These are phyloP conservation scores for Cryptococcus sp. DNA, from an alignment of 1,284 basidiomycete species.

Conservation along the genomic window DNA sequence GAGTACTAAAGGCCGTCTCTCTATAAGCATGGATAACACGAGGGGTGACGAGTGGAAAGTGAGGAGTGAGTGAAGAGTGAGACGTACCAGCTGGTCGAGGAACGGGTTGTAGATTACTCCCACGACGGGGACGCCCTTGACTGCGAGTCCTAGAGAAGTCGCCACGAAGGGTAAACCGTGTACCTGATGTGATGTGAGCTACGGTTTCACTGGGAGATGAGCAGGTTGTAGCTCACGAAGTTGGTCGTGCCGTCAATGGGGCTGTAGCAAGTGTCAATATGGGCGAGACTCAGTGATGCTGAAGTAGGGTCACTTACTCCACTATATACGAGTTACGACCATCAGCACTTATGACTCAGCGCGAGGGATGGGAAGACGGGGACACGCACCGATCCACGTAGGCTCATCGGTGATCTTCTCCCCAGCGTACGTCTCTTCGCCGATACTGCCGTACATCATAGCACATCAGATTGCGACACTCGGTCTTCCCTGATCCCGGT, in stretches of 20 bases:
- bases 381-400: conserved; percentile 71
- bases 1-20: conserved; percentile 60
- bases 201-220: neutral
- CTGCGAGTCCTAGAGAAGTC: conserved; percentile 88
- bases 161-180: conserved; percentile 77
- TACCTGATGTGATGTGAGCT: conserved; percentile 23
- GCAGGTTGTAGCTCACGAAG: conserved; percentile 66
- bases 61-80: neutral
- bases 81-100: conserved; percentile 70
- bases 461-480: neutral
- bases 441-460: conserved; percentile 66
- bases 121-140: conserved; percentile 74
- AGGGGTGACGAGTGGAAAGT: neutral
- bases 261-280: conserved; percentile 25
- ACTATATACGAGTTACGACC: conserved; percentile 3
- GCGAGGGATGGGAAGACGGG: conserved; percentile 54
- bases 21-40: neutral
- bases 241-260: conserved; percentile 71
- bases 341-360: neutral
- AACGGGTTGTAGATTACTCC: conserved; percentile 94
- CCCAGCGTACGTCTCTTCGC: conserved; percentile 81
- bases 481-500: neutral
- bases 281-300: neutral
- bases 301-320: conserved; percentile 27
- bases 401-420: conserved; percentile 78